Percentiles rank a stretch among this genome's conserved stretches.
Evolutionary conservation across 2,329 filamentous ascomycete species (phyloP).

Genomic region (Teratosphaeria destructans): DNA sequence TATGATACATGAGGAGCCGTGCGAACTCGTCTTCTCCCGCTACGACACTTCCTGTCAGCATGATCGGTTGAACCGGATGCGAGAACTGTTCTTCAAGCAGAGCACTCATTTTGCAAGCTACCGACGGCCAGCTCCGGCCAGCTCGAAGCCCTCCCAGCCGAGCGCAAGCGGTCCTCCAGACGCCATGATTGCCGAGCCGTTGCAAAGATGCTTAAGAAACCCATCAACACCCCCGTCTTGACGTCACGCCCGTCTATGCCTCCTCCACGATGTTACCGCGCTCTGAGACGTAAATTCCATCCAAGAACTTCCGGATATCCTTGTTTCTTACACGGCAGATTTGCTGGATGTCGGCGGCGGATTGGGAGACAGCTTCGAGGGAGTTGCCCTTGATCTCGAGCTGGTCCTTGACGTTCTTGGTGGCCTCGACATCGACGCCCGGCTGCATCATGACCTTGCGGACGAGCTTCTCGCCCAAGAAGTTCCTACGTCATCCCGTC

Average conservation of each 20-base stretch:
- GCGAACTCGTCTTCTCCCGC: too few relatives aligned
- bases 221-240: not conserved
- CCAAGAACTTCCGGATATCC: conserved; percentile 99
- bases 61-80: not conserved
- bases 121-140: not conserved
- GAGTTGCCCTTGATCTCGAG: conserved; percentile 88
- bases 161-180: not conserved
- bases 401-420: conserved; percentile 95
- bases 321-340: conserved; percentile 99
- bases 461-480: conserved; percentile 99
- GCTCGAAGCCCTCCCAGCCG: not conserved
- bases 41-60: not conserved
- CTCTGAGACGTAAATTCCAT: conserved; percentile 99
- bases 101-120: conserved; percentile 3
- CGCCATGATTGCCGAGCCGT: not conserved
- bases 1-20: not conserved
- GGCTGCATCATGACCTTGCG: conserved; percentile 79
- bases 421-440: conserved; percentile 84
- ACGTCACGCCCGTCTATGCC: not conserved
- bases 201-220: not conserved
- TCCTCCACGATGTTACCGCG: conserved; percentile 70
- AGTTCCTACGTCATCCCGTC: conserved; percentile 54
- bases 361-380: conserved; percentile 94
- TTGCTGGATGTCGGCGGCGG: conserved; percentile 98
- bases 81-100: not conserved